Evolutionary conservation across 495 filamentous ascomycete species (phyloP).

Genomic region (Cladorrhinum samala): DNA sequence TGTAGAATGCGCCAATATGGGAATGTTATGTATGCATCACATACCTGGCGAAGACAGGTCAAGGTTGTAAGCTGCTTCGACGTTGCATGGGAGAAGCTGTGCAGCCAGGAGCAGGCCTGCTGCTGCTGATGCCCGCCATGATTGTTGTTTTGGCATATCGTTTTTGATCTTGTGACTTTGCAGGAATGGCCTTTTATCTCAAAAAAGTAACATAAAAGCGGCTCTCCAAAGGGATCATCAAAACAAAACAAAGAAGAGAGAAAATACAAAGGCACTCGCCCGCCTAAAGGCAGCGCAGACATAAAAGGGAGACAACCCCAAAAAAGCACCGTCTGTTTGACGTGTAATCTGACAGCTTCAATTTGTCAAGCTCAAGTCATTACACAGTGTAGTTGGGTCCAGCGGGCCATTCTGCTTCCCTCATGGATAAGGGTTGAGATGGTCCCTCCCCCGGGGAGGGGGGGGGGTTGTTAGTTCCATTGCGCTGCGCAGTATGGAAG

Average conservation of each 20-base stretch:
- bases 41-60: background rate
- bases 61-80: background rate
- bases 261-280: slow-evolving; percentile 9
- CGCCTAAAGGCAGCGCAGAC: background rate
- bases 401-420: too few relatives aligned
- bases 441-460: background rate
- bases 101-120: background rate
- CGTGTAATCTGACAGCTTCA: background rate
- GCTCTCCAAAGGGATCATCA: background rate
- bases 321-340: background rate
- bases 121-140: background rate
- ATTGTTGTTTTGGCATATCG: background rate
- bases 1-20: background rate
- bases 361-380: slow-evolving; percentile 3
- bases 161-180: too few relatives aligned
- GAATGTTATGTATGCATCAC: too few relatives aligned
- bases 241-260: slow-evolving; percentile 2
- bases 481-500: background rate
- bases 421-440: slow-evolving; percentile 2
- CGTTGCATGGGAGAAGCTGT: too few relatives aligned
- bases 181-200: too few relatives aligned
- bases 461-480: background rate
- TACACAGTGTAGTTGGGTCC: too few relatives aligned
- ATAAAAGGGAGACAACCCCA: background rate
- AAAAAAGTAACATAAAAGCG: too few relatives aligned